Evolutionary conservation across 2,329 filamentous ascomycete genomes (phyloP), one percentile per base, ranked within the genome.

Genomic region (Colletotrichum endophyticum): DNA sequence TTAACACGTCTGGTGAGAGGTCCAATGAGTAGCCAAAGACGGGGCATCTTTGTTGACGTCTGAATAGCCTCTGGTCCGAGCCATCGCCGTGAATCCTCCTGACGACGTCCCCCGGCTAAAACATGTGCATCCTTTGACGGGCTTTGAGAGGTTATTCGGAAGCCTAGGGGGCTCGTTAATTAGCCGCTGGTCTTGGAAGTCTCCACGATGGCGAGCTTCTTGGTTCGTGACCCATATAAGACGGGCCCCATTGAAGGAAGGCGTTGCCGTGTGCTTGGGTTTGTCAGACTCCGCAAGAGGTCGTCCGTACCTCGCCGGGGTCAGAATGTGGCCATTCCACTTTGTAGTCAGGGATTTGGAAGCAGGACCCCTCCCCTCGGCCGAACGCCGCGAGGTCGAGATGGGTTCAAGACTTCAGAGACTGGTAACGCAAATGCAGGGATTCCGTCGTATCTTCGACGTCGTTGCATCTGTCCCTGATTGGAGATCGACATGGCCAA

Each of bases 61-160:
- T 63, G 70, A 73, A 73, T 73, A 76, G 73, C 63, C 69, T 73
- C 57, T 59, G 63, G 57, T 27, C 32, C 63, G 44, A 64, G 70
- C 57, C 19, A 53, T 12, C 56, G 32, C 16, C 30, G 44, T 63
- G 12, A 61, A 53, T 32, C 56, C 36, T 59, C 56, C 56, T 28
- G 56, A 30, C 56, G 56, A 15, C n/a, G n/a, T 22, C 11, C 44
- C 44, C 44, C n/a, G n/a, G n/a, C 44, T 53, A 53, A 22, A 25
- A 59, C 56, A 59, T 59, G 25, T 30, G 56, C 56, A 59, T 16
- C 27, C 56, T 16, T 59, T 59, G 25, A 8, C 16, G 56, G 56
- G 15, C 13, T 59, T 30, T 5, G 25, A 30, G 56, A 27, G 56
- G 56, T 59, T 27, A 59, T 59, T 59, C 56, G 56, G 56, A 59